Conservation (phyloP, 768 basidiomycete genomes). For the Boletus reticuloceps region DNA sequence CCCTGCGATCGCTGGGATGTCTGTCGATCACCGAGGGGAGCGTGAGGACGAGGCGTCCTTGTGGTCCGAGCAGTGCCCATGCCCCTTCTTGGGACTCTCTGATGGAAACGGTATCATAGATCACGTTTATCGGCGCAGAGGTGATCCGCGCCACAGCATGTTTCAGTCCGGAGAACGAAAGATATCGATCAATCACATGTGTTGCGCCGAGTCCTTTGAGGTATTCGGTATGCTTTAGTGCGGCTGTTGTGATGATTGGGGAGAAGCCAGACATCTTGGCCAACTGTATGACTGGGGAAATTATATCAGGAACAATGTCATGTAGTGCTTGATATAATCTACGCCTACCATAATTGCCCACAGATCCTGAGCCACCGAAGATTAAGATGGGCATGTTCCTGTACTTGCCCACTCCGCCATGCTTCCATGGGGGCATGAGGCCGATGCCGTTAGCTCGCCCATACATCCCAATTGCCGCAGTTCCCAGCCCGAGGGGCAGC, state of each 20-base stretch:
- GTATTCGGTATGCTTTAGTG: slow-evolving; percentile 35
- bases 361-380: slow-evolving; percentile 47
- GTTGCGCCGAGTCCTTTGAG: slow-evolving; percentile 35
- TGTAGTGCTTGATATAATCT: slow-evolving; percentile 2
- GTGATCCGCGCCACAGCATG: slow-evolving; percentile 38
- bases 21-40: slow-evolving; percentile 32
- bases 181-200: slow-evolving; percentile 35
- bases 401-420: slow-evolving; percentile 39
- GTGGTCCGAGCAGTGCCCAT: slow-evolving; percentile 35
- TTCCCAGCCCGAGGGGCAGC: slow-evolving; percentile 47
- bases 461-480: slow-evolving; percentile 52
- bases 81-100: slow-evolving; percentile 39
- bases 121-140: slow-evolving; percentile 31
- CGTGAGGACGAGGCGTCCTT: slow-evolving; percentile 36
- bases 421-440: slow-evolving; percentile 39
- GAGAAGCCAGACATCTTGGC: slow-evolving; percentile 41
- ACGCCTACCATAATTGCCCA: slow-evolving; percentile 47
- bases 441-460: slow-evolving; percentile 39
- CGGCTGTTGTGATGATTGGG: slow-evolving; percentile 33
- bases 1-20: slow-evolving; percentile 25
- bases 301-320: slow-evolving; percentile 14
- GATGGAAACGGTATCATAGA: slow-evolving; percentile 39
- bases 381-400: slow-evolving; percentile 44
- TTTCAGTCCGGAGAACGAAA: slow-evolving; percentile 27
- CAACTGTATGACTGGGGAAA: slow-evolving; percentile 36